Percentiles rank a stretch among this genome's conserved stretches.
Conservation (phyloP, 2,329 filamentous ascomycete genomes). For the Colletotrichum melonis region DNA sequence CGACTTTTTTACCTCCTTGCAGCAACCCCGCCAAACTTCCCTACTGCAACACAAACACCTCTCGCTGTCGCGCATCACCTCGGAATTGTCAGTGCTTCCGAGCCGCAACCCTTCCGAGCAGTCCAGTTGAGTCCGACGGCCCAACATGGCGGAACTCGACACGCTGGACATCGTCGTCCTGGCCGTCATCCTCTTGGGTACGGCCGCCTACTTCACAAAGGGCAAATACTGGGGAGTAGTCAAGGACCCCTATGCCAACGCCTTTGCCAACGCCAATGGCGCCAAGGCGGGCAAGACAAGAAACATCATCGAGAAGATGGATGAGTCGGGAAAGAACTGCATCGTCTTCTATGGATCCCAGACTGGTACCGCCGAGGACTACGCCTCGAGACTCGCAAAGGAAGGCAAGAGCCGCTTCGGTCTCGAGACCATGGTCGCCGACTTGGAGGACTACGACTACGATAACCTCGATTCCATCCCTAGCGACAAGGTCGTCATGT, state of each 20-base stretch:
- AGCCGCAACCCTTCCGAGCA: constrained; percentile 9
- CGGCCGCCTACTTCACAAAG: constrained; percentile 96
- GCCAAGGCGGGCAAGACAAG: constrained; percentile 86
- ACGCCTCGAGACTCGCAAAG: constrained; percentile 94
- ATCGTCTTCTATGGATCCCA: constrained; percentile 99
- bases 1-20: not conserved
- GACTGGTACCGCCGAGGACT: constrained; percentile 98
- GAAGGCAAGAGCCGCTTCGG: constrained; percentile 97
- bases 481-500: constrained; percentile 91
- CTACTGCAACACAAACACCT: not conserved
- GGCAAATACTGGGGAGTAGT: constrained; percentile 91
- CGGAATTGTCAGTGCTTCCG: constrained; percentile 10
- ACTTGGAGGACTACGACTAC: constrained; percentile 97
- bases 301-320: constrained; percentile 95
- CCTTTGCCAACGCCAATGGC: constrained; percentile 75
- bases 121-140: constrained; percentile 18
- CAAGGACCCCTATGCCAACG: constrained; percentile 88
- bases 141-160: constrained; percentile 90
- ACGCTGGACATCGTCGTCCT: constrained; percentile 96
- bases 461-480: constrained; percentile 92
- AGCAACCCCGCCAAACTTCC: constrained; percentile 18
- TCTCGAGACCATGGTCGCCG: constrained; percentile 97
- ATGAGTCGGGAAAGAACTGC: constrained; percentile 95
- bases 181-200: constrained; percentile 84
- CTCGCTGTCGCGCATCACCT: not conserved